Conservation (phyloP, 768 basidiomycete genomes). For the Tricholoma matsutake region DNA sequence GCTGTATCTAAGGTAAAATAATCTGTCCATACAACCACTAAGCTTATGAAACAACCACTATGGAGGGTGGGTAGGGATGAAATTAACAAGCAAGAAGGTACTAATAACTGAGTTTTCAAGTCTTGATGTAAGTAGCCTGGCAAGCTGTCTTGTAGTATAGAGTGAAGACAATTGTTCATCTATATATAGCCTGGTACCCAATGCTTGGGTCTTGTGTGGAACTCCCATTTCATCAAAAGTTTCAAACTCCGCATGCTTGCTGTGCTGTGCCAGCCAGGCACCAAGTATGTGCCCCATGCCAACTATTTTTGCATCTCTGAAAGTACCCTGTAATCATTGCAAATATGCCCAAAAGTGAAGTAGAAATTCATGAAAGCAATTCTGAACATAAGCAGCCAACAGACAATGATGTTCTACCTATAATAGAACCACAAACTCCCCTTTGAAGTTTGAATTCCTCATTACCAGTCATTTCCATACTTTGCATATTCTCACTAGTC, state of each 20-base stretch:
- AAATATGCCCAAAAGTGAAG: not conserved
- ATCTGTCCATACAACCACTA: no score
- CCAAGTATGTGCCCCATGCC: not conserved
- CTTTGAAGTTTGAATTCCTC: not conserved
- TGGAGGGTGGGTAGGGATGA: no score
- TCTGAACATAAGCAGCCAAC: not conserved
- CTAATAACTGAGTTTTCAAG: no score
- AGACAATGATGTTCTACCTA: not conserved
- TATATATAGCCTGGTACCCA: no score
- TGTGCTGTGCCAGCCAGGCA: not conserved
- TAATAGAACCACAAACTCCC: not conserved
- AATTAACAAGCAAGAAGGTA: no score
- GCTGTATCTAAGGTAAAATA: no score
- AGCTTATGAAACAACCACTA: no score
- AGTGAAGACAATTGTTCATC: no score
- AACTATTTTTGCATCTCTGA: not conserved
- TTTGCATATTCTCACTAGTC: not conserved
- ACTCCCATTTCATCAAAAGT: no score
- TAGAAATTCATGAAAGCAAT: not conserved
- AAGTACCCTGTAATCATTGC: not conserved
- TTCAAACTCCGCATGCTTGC: not conserved
- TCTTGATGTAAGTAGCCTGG: no score
- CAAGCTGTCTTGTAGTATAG: no score
- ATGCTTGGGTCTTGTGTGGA: no score
- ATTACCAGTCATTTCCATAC: not conserved